phyloP scores from a whole-genome alignment of 2,329 filamentous ascomycete genomes.

The Aspergillus neotritici region DNA sequence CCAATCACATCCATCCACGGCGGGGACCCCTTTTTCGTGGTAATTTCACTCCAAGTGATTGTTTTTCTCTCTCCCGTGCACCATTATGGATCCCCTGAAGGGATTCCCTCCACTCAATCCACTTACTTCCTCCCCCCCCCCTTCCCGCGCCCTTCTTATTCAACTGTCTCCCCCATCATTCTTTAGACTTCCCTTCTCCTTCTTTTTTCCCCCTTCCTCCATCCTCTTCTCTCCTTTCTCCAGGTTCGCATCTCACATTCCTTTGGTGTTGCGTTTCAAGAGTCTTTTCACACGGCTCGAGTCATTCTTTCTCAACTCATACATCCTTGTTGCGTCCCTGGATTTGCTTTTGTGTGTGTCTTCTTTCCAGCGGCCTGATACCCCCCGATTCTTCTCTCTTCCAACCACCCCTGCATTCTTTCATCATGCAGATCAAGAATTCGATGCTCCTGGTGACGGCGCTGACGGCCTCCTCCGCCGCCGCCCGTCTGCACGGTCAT shows the following conservation, averaged over 20 bases:
- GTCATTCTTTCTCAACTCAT: conserved; percentile 5
- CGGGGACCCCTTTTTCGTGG: conserved; percentile 14
- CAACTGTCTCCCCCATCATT: conserved; percentile 3
- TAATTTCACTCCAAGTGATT: conserved; percentile 7
- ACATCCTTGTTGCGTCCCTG: conserved; percentile 5
- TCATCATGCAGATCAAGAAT: conserved; percentile 37
- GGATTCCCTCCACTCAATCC: not conserved
- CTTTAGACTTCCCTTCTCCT: conserved; percentile 1
- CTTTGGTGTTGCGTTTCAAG: conserved; percentile 10
- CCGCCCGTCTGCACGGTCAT: conserved; percentile 35
- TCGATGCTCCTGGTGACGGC: conserved; percentile 32
- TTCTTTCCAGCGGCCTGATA: conserved; percentile 11
- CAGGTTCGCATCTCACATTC: conserved; percentile 12
- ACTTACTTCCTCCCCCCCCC: no score
- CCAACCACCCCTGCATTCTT: conserved; percentile 3
- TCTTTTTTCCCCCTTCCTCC: conserved; percentile 3
- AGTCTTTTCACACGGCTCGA: conserved; percentile 5
- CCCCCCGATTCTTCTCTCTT: conserved; percentile 10
- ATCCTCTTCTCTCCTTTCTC: conserved; percentile 4
- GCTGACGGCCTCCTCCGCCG: conserved; percentile 32
- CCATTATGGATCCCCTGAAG: conserved; percentile 1
- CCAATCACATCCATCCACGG: conserved; percentile 9
- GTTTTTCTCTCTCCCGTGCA: conserved; percentile 6
- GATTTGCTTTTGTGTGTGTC: not conserved
- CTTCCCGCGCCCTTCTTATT: conserved; percentile 6